Evolutionary conservation across 768 basidiomycete species (phyloP).

Genomic region (Collybia mongolica): DNA sequence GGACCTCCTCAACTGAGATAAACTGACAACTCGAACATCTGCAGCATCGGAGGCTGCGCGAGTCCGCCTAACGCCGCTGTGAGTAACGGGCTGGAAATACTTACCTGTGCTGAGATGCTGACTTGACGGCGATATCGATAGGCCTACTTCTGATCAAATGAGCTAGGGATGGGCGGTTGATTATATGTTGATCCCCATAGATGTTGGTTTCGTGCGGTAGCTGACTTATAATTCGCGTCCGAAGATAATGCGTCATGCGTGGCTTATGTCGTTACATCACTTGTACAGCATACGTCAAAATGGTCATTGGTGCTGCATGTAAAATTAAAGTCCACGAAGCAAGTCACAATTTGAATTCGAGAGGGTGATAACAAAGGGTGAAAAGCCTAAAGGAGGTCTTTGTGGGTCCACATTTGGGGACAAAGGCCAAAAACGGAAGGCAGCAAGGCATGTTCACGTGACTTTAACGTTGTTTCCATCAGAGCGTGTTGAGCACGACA

Average conservation of each 20-base stretch:
- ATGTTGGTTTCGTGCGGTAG: no score
- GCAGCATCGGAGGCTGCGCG: constrained; percentile 63
- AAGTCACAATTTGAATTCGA: background rate
- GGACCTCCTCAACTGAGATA: no score
- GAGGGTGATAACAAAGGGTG: no score
- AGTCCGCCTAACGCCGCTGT: constrained; percentile 74
- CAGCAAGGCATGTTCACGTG: constrained; percentile 19
- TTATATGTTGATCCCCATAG: background rate
- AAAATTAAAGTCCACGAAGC: background rate
- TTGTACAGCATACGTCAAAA: no score
- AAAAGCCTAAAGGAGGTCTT: background rate
- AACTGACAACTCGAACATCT: no score
- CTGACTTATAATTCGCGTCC: no score
- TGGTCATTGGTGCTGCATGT: no score
- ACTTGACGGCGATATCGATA: constrained; percentile 3
- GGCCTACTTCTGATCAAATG: constrained; percentile 26
- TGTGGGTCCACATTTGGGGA: constrained; percentile 8
- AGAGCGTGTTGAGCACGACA: constrained; percentile 16
- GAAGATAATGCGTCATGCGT: no score
- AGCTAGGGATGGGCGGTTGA: constrained; percentile 1
- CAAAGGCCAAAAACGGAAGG: constrained; percentile 10
- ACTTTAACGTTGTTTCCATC: constrained; percentile 19
- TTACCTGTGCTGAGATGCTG: no score
- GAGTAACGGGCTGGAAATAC: constrained; percentile 23
- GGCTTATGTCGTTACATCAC: no score